Conservation (phyloP, 345 rosid genomes). For the Populus tremula region DNA sequence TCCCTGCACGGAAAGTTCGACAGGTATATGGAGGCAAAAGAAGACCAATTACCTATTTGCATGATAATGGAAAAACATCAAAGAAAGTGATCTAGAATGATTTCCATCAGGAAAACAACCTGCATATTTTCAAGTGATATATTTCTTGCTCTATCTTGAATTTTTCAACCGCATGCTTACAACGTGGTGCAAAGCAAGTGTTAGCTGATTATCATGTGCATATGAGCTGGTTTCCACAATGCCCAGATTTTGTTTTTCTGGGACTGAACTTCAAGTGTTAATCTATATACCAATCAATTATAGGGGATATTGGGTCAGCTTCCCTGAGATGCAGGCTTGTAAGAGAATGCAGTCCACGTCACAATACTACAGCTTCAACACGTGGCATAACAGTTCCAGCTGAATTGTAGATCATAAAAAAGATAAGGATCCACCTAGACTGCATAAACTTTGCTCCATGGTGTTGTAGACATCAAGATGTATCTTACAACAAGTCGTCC, state of each 20-base stretch:
- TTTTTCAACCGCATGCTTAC: background rate
- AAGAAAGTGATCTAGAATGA: conserved; percentile 21
- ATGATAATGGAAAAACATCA: conserved; percentile 6
- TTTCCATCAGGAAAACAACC: conserved; percentile 8
- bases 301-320: conserved; percentile 3
- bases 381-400: background rate
- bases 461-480: background rate
- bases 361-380: conserved; percentile 3
- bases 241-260: conserved; percentile 5
- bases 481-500: background rate
- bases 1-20: conserved; percentile 4
- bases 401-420: background rate
- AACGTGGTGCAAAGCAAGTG: conserved; percentile 22
- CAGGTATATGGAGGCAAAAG: conserved; percentile 17
- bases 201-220: conserved; percentile 22
- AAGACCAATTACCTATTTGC: conserved; percentile 12
- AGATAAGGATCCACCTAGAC: background rate
- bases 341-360: conserved; percentile 10
- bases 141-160: background rate
- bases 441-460: background rate
- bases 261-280: conserved; percentile 8
- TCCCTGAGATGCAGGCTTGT: background rate
- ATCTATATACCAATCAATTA: conserved; percentile 14
- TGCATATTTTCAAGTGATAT: conserved; percentile 2
- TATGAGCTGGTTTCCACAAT: conserved; percentile 31